A percentile compares a stretch with the other conserved stretches of the same genome.
These are phyloP conservation scores for Calonectria pauciramosa DNA, from an alignment of 2,329 filamentous ascomycete genomes.

Conservation along the genomic window DNA sequence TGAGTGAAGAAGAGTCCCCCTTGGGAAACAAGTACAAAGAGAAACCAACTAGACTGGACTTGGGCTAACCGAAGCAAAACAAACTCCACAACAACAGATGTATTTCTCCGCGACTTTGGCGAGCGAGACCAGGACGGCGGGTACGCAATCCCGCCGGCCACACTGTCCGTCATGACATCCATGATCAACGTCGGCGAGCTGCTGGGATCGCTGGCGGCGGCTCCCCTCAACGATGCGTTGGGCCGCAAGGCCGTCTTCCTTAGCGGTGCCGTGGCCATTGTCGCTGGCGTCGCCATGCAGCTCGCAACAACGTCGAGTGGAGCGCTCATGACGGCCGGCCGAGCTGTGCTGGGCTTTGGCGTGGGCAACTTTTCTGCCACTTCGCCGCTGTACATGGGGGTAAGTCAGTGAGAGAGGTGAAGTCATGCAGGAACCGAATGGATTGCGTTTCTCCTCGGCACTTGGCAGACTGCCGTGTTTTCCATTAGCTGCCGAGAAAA, in stretches of 20 bases:
- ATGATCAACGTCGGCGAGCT: constrained; percentile 57
- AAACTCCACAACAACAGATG: constrained; percentile 36
- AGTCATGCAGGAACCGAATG: too few relatives aligned
- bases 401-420: constrained; percentile 33
- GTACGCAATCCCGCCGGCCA: constrained; percentile 45
- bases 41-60: neutral
- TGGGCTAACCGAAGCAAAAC: neutral
- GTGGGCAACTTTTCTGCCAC: constrained; percentile 56
- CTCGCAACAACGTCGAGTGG: constrained; percentile 41
- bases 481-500: neutral
- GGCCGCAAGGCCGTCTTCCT: constrained; percentile 51
- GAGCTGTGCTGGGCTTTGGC: constrained; percentile 42
- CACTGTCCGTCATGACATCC: constrained; percentile 50
- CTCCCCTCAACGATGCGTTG: constrained; percentile 53
- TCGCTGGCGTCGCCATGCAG: constrained; percentile 44
- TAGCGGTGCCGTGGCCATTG: constrained; percentile 44
- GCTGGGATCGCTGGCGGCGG: constrained; percentile 51
- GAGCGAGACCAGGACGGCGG: constrained; percentile 42
- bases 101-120: constrained; percentile 52
- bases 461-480: constrained; percentile 1
- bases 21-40: too few relatives aligned
- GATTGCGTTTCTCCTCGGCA: neutral
- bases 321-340: constrained; percentile 41
- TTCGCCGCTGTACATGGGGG: constrained; percentile 54
- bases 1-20: constrained; percentile 23